Conservation (phyloP, 164 flowering plant species). For the Macadamia integrifolia region DNA sequence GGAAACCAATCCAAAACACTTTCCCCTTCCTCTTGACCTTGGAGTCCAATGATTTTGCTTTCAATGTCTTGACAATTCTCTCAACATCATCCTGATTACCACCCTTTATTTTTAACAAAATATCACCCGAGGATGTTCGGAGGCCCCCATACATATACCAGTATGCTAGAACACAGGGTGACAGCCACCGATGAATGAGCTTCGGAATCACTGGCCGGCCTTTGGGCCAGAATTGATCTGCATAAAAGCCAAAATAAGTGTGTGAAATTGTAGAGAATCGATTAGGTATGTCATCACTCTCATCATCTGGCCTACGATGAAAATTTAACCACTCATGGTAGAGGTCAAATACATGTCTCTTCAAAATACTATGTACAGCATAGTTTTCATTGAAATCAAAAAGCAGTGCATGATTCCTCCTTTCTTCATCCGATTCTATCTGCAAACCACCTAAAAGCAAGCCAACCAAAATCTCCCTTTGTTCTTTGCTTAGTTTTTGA, state of each 20-base stretch:
- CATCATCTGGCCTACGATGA: constrained; percentile 24
- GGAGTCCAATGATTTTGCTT: constrained; percentile 58
- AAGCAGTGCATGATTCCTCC: constrained; percentile 42
- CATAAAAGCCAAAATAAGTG: constrained; percentile 69
- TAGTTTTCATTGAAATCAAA: constrained; percentile 59
- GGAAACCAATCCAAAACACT: constrained; percentile 81
- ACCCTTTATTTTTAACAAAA: constrained; percentile 65
- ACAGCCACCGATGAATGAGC: constrained; percentile 86
- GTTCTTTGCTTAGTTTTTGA: constrained; percentile 70
- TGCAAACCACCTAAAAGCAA: constrained; percentile 76
- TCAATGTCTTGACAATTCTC: constrained; percentile 51
- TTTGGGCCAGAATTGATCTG: constrained; percentile 73
- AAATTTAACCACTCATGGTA: constrained; percentile 76
- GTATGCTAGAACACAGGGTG: constrained; percentile 85
- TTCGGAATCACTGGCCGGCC: constrained; percentile 57
- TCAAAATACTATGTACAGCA: constrained; percentile 41
- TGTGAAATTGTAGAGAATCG: constrained; percentile 52
- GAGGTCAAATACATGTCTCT: constrained; percentile 48
- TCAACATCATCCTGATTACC: constrained; percentile 50
- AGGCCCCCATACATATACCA: constrained; percentile 94
- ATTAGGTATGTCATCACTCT: constrained; percentile 43
- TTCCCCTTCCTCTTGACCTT: constrained; percentile 65
- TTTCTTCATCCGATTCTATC: constrained; percentile 53
- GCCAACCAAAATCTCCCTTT: constrained; percentile 80
- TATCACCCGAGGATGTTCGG: constrained; percentile 70